Conservation (phyloP, 192 early-diverging fungal genomes). For the Spizellomyces punctatus region DNA sequence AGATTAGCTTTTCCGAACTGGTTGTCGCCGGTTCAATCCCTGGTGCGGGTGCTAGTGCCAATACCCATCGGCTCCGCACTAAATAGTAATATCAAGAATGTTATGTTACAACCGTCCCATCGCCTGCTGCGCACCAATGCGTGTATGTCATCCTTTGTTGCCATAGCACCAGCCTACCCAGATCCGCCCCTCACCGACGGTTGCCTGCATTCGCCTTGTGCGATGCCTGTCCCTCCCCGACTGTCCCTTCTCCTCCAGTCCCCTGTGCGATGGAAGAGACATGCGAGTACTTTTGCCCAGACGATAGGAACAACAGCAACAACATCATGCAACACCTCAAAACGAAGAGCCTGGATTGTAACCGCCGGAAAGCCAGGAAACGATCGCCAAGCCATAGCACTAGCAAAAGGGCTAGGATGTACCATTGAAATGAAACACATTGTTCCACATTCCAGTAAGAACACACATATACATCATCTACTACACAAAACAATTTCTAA, state of each 20-base stretch:
- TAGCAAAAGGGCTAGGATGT: slow-evolving; percentile 9
- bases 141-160: too few species aligned
- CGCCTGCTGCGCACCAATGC: too few species aligned
- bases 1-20: too few species aligned
- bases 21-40: too few species aligned
- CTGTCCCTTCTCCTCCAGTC: neutral
- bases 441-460: slow-evolving; percentile 19
- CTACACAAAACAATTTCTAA: too few species aligned
- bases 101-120: too few species aligned
- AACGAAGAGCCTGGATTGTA: slow-evolving; percentile 28
- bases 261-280: neutral
- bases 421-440: slow-evolving; percentile 20
- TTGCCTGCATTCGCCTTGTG: neutral
- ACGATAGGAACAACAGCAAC: neutral
- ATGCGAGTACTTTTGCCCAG: neutral
- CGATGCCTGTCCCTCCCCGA: neutral
- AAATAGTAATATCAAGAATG: too few species aligned
- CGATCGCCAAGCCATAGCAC: slow-evolving; percentile 30
- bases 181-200: neutral
- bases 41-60: too few species aligned
- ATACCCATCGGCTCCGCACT: too few species aligned
- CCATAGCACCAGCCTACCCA: neutral
- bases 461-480: too few species aligned
- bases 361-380: slow-evolving; percentile 14
- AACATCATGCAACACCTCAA: neutral